phyloP scores from a whole-genome alignment of 176 grass and related monocot genomes.

The Bromus sterilis region DNA sequence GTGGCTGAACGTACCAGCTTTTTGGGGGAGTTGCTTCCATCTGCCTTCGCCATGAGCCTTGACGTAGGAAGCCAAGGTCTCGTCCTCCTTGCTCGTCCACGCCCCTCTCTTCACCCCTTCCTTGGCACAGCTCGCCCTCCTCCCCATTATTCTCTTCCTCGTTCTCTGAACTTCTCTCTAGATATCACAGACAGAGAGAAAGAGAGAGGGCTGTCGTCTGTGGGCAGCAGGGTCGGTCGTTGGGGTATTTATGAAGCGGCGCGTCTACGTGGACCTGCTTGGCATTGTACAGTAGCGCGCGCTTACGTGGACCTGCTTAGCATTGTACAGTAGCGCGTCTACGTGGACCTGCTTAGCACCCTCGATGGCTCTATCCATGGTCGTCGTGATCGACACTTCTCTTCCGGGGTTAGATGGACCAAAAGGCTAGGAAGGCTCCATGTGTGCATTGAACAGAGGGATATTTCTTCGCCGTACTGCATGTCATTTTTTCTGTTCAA shows the following conservation, averaged over 20 bases:
- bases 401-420: not conserved
- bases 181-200: no score
- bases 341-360: not conserved
- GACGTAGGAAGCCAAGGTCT: slow-evolving; percentile 45
- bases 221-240: no score
- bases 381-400: not conserved
- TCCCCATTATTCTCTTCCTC: slow-evolving; percentile 33
- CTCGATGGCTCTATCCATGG: not conserved
- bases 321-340: not conserved
- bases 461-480: not conserved
- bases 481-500: no score
- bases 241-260: not conserved
- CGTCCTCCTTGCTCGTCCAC: slow-evolving; percentile 68
- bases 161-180: not conserved
- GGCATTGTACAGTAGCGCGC: no score
- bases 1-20: slow-evolving; percentile 32
- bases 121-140: slow-evolving; percentile 53
- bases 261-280: not conserved
- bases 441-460: not conserved
- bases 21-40: slow-evolving; percentile 61
- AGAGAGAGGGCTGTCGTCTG: not conserved
- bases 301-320: not conserved
- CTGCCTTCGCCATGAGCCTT: slow-evolving; percentile 66
- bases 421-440: not conserved
- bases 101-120: slow-evolving; percentile 71